phyloP scores from a whole-genome alignment of 2,329 filamentous ascomycete species.

The Cladorrhinum sp. region DNA sequence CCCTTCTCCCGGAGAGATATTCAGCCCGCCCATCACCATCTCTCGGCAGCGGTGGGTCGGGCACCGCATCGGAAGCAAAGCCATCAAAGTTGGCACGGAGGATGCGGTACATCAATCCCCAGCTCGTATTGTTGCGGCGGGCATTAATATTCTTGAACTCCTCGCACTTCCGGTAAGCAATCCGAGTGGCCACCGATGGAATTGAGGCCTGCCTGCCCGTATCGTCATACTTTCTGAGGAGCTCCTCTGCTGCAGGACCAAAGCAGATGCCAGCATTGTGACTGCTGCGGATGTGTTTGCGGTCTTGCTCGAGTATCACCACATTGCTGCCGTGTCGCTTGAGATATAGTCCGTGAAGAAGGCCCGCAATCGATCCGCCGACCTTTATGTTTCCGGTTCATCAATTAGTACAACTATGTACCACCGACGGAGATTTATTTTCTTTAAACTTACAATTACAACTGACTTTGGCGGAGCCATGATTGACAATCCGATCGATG shows the following conservation, averaged over 20 bases:
- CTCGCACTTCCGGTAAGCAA: constrained; percentile 19
- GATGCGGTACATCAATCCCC: constrained; percentile 40
- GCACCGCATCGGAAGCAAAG: constrained; percentile 24
- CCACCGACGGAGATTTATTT: not conserved
- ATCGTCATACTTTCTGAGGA: constrained; percentile 35
- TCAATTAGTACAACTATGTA: not conserved
- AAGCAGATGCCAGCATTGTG: constrained; percentile 41
- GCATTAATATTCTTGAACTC: constrained; percentile 18
- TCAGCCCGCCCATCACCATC: constrained; percentile 23
- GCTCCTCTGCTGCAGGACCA: constrained; percentile 33
- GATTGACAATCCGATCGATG: not conserved
- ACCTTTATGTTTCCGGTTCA: constrained; percentile 24
- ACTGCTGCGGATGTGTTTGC: constrained; percentile 34
- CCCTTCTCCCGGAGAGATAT: constrained; percentile 27
- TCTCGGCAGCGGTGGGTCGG: constrained; percentile 21
- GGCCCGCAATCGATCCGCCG: constrained; percentile 37
- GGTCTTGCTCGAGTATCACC: constrained; percentile 39
- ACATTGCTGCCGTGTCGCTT: constrained; percentile 36
- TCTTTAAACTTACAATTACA: not conserved
- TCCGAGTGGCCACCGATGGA: constrained; percentile 7
- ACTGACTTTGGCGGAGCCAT: not conserved
- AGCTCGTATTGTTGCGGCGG: constrained; percentile 38
- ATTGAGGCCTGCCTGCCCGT: constrained; percentile 26
- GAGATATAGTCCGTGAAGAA: constrained; percentile 34
- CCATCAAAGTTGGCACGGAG: constrained; percentile 42